Evolutionary conservation across 225 moss, liverwort and hornwort genomes (phyloP), one percentile per base, ranked within the genome.

Genomic region (Thuidium tamariscinum): DNA sequence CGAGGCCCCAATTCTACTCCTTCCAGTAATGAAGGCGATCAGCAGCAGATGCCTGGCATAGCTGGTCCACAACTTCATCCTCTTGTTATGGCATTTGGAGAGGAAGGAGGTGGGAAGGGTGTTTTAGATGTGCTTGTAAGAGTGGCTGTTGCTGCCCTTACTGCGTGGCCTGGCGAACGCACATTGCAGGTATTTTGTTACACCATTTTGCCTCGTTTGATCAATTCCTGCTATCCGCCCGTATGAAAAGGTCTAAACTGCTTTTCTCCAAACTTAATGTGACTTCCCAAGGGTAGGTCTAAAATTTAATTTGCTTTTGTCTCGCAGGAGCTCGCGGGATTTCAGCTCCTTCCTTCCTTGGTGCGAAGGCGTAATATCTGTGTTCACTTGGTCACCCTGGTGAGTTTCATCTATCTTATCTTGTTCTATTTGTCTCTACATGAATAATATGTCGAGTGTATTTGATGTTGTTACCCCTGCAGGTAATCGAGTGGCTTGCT

Each of bases 1-100:
- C 97, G 99, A 71, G 99, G 97, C 79, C 99, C 99, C 82, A 97
- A 99, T 90, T 99, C 99, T 80, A 99, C 99, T 82, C 99, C 99
- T 81, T 97, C 95, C 81, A 96, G 97, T 83, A 94, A 96, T 89
- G 97, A 99, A 87, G 96, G 97, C 81, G 97, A 99, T 88, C 93
- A 93, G 82, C 95, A 92, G 83, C 99, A 96, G 85, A 93, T 97
- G 89, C 90, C 92, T 85, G 93, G 89, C 67, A 94, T 86, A 82
- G 89, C 93, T 74, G 93, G 96, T 82, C 93, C 92, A 73, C 95
- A 96, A 78, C 92, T 94, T 83, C 94, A 96, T 90, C 95, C 97
- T 78, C 90, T 99, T 79, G 91, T 96, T 46, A 83, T 96, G 89
- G 95, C 99, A 30, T 99, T 99, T 89, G 99, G 99, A 82, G 99